phyloP scores from a whole-genome alignment of 2,329 filamentous ascomycete species.

The Xylariaceae sp. region DNA sequence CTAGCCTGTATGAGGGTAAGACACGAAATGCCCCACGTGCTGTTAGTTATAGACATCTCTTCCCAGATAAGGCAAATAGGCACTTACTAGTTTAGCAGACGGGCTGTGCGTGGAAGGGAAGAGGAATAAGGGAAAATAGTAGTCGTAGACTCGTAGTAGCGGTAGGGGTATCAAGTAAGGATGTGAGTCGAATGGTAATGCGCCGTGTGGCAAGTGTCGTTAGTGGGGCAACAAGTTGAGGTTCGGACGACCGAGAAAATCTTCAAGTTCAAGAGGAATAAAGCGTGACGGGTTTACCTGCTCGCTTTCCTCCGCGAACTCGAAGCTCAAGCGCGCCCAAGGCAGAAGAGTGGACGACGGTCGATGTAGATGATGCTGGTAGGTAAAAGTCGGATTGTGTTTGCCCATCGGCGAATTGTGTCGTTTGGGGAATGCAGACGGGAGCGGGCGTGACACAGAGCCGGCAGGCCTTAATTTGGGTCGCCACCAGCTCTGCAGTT shows the following conservation, averaged over 20 bases:
- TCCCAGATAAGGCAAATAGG: background rate
- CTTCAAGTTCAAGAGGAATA: background rate
- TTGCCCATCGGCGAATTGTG: background rate
- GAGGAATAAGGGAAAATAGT: background rate
- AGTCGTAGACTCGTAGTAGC: background rate
- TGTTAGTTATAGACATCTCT: background rate
- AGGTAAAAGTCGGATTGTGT: background rate
- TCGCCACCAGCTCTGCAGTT: background rate
- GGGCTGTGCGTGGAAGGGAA: background rate
- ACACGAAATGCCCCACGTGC: background rate
- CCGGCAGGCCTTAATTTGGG: constrained; percentile 8
- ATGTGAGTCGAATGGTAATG: constrained; percentile 1
- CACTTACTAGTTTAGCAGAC: background rate
- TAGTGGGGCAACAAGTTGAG: constrained; percentile 2
- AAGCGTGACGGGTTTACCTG: background rate
- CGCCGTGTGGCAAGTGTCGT: constrained; percentile 5
- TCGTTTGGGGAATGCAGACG: constrained; percentile 5
- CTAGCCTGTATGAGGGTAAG: background rate
- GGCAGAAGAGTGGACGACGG: too few species aligned
- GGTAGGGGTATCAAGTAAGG: background rate
- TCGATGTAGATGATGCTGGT: too few species aligned
- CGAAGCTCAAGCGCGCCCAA: too few species aligned
- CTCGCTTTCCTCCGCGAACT: too few species aligned
- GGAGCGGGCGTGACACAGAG: constrained; percentile 3
- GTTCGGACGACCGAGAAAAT: constrained; percentile 1